Conservation (phyloP, 768 basidiomycete genomes). For the Zangia roseola region DNA sequence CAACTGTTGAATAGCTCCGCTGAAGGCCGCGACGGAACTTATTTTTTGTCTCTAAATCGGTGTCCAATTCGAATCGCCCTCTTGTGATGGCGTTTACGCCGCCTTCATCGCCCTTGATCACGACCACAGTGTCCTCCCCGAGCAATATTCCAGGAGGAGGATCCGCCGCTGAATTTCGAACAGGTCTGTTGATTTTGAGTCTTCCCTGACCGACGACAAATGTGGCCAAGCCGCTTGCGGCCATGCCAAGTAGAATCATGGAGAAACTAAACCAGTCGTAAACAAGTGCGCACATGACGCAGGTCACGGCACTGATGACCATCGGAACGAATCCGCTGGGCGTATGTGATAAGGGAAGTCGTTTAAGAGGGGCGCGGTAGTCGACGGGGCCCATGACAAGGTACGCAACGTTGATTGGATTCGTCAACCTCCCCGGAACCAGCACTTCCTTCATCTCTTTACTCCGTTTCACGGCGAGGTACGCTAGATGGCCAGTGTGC, state of each 20-base stretch:
- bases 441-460: slow-evolving; percentile 4
- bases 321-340: slow-evolving; percentile 23
- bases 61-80: slow-evolving; percentile 24
- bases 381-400: slow-evolving; percentile 11
- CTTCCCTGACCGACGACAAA: slow-evolving; percentile 25
- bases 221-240: slow-evolving; percentile 28
- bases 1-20: slow-evolving; percentile 6
- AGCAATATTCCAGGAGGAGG: slow-evolving; percentile 26
- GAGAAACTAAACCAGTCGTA: slow-evolving; percentile 33
- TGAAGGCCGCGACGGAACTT: background rate
- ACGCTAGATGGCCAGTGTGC: slow-evolving; percentile 22
- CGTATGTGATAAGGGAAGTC: background rate
- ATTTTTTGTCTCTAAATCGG: background rate
- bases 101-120: slow-evolving; percentile 25
- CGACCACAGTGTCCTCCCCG: slow-evolving; percentile 17
- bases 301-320: slow-evolving; percentile 15
- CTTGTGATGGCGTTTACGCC: slow-evolving; percentile 28
- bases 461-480: slow-evolving; percentile 19
- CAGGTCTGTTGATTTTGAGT: slow-evolving; percentile 16
- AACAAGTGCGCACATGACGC: slow-evolving; percentile 22
- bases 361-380: slow-evolving; percentile 5
- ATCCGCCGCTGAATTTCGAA: slow-evolving; percentile 13
- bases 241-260: slow-evolving; percentile 31
- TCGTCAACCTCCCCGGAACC: slow-evolving; percentile 22
- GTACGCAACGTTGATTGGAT: slow-evolving; percentile 16